Conservation (phyloP, 1,284 basidiomycete genomes). For the Puccinia hordei region DNA sequence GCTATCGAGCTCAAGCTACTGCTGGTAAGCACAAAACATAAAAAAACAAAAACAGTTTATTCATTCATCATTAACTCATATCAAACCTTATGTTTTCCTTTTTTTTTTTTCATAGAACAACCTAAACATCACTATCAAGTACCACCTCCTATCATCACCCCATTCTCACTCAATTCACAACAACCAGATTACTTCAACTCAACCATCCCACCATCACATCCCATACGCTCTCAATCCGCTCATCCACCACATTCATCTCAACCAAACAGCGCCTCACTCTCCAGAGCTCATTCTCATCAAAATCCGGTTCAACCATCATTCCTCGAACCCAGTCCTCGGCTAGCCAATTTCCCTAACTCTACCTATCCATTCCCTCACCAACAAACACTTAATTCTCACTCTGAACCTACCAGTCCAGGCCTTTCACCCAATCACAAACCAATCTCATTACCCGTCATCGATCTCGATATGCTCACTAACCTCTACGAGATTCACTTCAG, state of each 20-base stretch:
- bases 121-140: background rate
- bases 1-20: slow-evolving; percentile 25
- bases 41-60: no score
- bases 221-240: background rate
- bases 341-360: background rate
- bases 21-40: slow-evolving; percentile 24
- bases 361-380: background rate
- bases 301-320: background rate
- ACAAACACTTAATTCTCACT: background rate
- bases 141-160: background rate
- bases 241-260: background rate
- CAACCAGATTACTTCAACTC: slow-evolving; percentile 9
- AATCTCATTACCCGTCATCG: slow-evolving; percentile 54
- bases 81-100: background rate
- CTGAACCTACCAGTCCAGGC: background rate
- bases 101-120: background rate
- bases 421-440: background rate
- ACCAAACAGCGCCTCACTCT: background rate
- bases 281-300: slow-evolving; percentile 13
- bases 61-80: background rate
- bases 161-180: background rate
- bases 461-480: slow-evolving; percentile 54
- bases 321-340: slow-evolving; percentile 10
- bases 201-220: background rate
- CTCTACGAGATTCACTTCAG: slow-evolving; percentile 53